Base-by-base conservation (phyloP, 192 early-diverging fungal species). In the Phlyctochytrium bullatum region DNA sequence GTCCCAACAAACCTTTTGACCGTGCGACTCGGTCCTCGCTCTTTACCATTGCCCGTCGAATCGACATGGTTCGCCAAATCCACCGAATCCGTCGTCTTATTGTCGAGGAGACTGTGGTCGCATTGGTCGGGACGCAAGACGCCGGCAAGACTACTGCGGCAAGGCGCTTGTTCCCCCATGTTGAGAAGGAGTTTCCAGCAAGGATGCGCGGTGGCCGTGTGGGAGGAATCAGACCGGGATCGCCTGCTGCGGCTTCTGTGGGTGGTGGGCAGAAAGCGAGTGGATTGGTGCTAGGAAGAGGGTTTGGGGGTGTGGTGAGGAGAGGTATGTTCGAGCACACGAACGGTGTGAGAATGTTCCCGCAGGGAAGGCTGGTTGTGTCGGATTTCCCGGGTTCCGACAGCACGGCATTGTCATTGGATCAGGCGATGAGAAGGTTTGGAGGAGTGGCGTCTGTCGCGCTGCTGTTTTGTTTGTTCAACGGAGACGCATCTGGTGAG, bases 361-460 rank as follows among this genome's bases (percentile, higher is more conserved):
- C 70, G 40, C 56, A 72, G 1, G 70, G 70, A 2, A 53, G 65
- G 29, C 47, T 72, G 57, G 70, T 61, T 17, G 64, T 72, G 17
- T 62, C 70, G 30, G 70, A 72, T 66, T 72, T 72, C 59, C 70
- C 70, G 16, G 70, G 70, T 12, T 66, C 64, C 10, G 64, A 72
- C 47, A 66, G 64, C 30, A 65, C 70, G 10, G 56, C 70, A 20
- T 17, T 72, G 25, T 59, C 63, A 20, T 47, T 72, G 10, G 70
- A 72, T 66, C 70, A 72, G 59, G 70, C 70, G 12, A 72, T 72
- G 70, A 34, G 70, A 33, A 34, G 70, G 47, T 72, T 72, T 52
- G 70, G 70, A 47, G 64, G 70, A n/a, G 70, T 72, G 3, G 70
- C 70, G 0, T 63, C 61, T 32, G 70, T 72, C 29, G 70, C 70